Evolutionary conservation across 495 filamentous ascomycete genomes (phyloP).

Genomic region (Ramalina peruviana): DNA sequence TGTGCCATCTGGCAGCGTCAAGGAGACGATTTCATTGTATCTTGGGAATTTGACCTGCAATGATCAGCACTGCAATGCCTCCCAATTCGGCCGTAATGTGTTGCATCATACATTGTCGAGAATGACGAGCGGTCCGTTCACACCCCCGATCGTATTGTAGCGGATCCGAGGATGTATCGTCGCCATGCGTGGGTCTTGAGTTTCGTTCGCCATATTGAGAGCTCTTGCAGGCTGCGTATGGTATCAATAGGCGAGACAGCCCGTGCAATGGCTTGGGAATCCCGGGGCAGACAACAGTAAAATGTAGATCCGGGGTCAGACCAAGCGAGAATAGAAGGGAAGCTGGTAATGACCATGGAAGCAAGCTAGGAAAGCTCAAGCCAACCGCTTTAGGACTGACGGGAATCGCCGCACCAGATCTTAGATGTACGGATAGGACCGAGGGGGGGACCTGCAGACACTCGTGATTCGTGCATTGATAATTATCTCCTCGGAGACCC

Average conservation of each 20-base stretch:
- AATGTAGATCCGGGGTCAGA: too few relatives aligned
- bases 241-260: neutral
- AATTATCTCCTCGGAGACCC: too few relatives aligned
- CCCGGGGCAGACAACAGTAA: neutral
- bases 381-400: too few relatives aligned
- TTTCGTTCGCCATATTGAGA: conserved; percentile 40
- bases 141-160: conserved; percentile 97
- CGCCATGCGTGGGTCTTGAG: conserved; percentile 66
- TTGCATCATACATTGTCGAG: conserved; percentile 62
- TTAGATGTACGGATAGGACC: too few relatives aligned
- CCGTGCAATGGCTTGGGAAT: neutral
- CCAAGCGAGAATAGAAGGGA: too few relatives aligned
- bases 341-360: too few relatives aligned
- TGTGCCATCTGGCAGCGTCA: conserved; percentile 90
- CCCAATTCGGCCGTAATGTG: neutral
- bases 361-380: too few relatives aligned
- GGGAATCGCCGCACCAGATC: too few relatives aligned
- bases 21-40: conserved; percentile 94
- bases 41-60: conserved; percentile 83
- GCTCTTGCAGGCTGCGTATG: neutral
- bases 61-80: neutral
- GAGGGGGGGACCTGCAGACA: too few relatives aligned
- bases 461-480: too few relatives aligned
- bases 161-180: conserved; percentile 70
- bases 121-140: conserved; percentile 95